Conservation (phyloP, 176 grass and related monocot genomes). For the Triticum turgidum region DNA sequence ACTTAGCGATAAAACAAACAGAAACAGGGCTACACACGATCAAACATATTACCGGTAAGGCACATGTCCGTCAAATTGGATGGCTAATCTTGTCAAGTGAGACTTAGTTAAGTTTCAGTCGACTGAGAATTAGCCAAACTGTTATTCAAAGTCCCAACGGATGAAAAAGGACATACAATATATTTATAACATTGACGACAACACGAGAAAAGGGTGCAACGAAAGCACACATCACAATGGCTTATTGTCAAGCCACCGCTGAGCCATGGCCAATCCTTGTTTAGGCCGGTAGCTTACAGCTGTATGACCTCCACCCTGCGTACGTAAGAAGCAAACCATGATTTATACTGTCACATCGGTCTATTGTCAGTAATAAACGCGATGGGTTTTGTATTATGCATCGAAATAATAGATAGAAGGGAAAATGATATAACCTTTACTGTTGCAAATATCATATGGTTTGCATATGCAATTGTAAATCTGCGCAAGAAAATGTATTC, state of each 20-base stretch:
- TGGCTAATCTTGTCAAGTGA: too few species aligned
- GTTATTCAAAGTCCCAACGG: too few species aligned
- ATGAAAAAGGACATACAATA: too few species aligned
- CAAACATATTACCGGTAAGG: too few species aligned
- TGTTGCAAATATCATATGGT: slow-evolving; percentile 47
- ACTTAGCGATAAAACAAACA: too few species aligned
- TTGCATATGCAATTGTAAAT: slow-evolving; percentile 40
- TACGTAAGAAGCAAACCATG: not conserved
- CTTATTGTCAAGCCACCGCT: slow-evolving; percentile 30
- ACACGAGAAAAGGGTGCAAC: not conserved
- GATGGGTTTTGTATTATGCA: not conserved
- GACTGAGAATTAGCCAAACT: too few species aligned
- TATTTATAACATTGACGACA: too few species aligned
- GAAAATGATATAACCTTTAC: slow-evolving; percentile 34
- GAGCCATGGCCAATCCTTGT: slow-evolving; percentile 31
- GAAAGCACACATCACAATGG: not conserved
- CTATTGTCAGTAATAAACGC: not conserved
- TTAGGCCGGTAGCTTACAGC: slow-evolving; percentile 40
- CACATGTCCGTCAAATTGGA: too few species aligned
- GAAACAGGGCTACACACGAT: too few species aligned
- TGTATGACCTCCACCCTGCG: slow-evolving; percentile 34
- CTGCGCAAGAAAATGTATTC: not conserved
- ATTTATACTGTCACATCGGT: not conserved
- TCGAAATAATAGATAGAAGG: not conserved
- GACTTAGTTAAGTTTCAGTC: too few species aligned